Percentiles rank a stretch among this genome's conserved stretches.
Evolutionary conservation across 768 basidiomycete genomes (phyloP).

Genomic region (Termitomyces sp.): DNA sequence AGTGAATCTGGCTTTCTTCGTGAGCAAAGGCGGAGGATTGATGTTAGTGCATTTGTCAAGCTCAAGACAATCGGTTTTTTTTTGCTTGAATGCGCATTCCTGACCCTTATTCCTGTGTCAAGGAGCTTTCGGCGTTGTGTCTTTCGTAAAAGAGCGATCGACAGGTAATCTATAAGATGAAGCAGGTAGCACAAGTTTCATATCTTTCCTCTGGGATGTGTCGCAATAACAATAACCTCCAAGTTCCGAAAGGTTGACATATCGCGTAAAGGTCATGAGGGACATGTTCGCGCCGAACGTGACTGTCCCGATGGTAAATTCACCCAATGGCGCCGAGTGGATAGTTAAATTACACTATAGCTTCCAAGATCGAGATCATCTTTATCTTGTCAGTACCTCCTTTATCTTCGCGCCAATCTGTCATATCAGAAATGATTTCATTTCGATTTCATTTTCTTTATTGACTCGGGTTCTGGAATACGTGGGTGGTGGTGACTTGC

Average conservation of each 20-base stretch:
- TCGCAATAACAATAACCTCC: slow-evolving; percentile 15
- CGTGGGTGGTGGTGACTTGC: slow-evolving; percentile 95
- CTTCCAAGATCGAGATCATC: slow-evolving; percentile 92
- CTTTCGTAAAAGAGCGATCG: slow-evolving; percentile 78
- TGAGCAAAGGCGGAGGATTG: slow-evolving; percentile 76
- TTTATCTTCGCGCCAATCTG: slow-evolving; percentile 22
- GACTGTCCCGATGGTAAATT: slow-evolving; percentile 77
- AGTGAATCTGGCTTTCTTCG: slow-evolving; percentile 91
- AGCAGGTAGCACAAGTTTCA: slow-evolving; percentile 57
- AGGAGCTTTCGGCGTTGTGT: slow-evolving; percentile 81
- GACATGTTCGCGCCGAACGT: slow-evolving; percentile 93
- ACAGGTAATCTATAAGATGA: slow-evolving; percentile 89
- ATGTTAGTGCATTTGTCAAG: slow-evolving; percentile 79
- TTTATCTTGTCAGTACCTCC: slow-evolving; percentile 79
- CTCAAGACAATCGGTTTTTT: slow-evolving; percentile 85
- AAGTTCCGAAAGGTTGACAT: slow-evolving; percentile 86
- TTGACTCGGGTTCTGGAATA: slow-evolving; percentile 75
- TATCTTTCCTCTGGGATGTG: slow-evolving; percentile 10
- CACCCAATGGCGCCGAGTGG: slow-evolving; percentile 80
- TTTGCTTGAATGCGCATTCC: slow-evolving; percentile 9
- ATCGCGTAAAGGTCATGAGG: slow-evolving; percentile 95
- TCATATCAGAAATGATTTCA: slow-evolving; percentile 26
- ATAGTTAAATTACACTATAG: slow-evolving; percentile 91
- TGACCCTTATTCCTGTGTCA: slow-evolving; percentile 1
- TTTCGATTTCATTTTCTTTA: slow-evolving; percentile 50